Percentiles rank a stretch among this genome's conserved stretches.
Evolutionary conservation across 495 filamentous ascomycete genomes (phyloP).

Genomic region (Apiosordaria backusii): DNA sequence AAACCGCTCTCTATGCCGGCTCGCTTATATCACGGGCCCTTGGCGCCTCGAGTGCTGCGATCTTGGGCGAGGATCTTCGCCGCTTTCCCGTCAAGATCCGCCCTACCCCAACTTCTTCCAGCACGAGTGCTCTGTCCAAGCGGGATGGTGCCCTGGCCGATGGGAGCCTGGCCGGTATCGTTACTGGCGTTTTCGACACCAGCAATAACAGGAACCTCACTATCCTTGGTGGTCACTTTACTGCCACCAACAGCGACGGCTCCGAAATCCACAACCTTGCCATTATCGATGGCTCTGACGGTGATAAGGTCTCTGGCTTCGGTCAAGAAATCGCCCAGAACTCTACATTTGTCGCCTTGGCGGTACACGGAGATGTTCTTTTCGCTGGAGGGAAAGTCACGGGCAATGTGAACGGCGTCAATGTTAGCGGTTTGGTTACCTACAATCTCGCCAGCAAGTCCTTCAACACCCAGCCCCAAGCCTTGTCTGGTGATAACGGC

Average conservation of each 20-base stretch:
- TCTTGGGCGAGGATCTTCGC: conserved; percentile 51
- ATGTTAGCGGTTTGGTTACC: conserved; percentile 68
- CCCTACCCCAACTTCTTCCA: conserved; percentile 30
- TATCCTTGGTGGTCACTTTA: conserved; percentile 85
- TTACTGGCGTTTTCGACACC: conserved; percentile 73
- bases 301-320: conserved; percentile 66
- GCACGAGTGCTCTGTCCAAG: conserved; percentile 48
- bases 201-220: conserved; percentile 71
- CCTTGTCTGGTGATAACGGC: conserved; percentile 62
- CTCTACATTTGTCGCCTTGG: conserved; percentile 72
- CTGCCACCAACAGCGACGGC: conserved; percentile 63
- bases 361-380: conserved; percentile 61
- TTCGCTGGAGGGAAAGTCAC: conserved; percentile 80
- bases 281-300: conserved; percentile 59
- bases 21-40: conserved; percentile 68
- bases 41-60: conserved; percentile 64
- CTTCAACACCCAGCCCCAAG: conserved; percentile 65
- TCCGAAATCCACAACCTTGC: conserved; percentile 72
- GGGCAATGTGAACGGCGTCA: conserved; percentile 60
- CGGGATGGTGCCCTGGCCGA: conserved; percentile 47
- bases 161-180: conserved; percentile 58
- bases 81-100: conserved; percentile 62
- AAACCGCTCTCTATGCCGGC: conserved; percentile 69
- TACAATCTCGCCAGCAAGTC: conserved; percentile 67
- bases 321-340: conserved; percentile 60